phyloP scores from a whole-genome alignment of 108 stramenopile species.

The Mayamaea pseudoterrestris region DNA sequence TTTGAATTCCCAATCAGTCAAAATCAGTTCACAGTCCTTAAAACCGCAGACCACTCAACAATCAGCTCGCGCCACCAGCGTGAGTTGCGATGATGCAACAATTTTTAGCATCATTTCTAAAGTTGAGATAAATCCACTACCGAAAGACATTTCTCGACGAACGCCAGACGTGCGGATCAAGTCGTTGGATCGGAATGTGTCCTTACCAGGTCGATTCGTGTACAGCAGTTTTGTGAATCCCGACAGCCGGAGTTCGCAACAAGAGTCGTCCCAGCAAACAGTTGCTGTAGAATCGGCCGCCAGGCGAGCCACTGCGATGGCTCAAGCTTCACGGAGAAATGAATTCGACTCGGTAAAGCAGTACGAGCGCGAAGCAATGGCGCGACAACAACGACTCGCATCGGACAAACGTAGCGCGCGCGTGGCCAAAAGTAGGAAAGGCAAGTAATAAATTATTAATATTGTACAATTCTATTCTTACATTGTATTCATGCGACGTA shows the following conservation, averaged over 20 bases:
- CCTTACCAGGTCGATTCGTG: conserved; percentile 22
- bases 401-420: conserved; percentile 27
- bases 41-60: background rate
- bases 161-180: background rate
- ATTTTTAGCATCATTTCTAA: background rate
- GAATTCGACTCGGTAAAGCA: conserved; percentile 16
- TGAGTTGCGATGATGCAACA: background rate
- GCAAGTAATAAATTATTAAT: too few species aligned
- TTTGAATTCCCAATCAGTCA: background rate
- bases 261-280: conserved; percentile 18
- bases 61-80: background rate
- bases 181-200: background rate
- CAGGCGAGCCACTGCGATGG: conserved; percentile 10
- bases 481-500: too few species aligned
- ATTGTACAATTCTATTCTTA: too few species aligned
- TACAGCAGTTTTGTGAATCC: conserved; percentile 35
- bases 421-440: too few species aligned
- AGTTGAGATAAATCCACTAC: conserved; percentile 1
- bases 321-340: conserved; percentile 2
- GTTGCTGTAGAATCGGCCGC: conserved; percentile 15
- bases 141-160: background rate
- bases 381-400: conserved; percentile 35
- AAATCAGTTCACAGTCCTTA: background rate
- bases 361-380: conserved; percentile 30
- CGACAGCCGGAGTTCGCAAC: conserved; percentile 21